Conservation (phyloP, 306 rosid genomes). For the Heteromeles arbutifolia region DNA sequence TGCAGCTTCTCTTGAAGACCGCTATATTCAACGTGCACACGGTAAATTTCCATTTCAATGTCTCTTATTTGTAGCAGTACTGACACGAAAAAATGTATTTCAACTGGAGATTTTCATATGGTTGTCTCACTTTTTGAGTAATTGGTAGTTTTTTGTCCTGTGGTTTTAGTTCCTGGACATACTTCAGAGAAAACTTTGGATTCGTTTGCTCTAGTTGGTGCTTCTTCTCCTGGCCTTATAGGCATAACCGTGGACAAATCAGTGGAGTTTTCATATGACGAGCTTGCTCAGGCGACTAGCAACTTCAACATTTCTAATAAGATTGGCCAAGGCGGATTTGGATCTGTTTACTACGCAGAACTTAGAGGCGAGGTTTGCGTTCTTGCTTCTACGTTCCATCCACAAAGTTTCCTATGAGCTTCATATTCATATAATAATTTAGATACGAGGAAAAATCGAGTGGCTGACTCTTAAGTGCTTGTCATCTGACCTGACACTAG, state of each 20-base stretch:
- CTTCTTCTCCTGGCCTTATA: constrained; percentile 34
- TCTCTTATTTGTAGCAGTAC: not conserved
- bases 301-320: constrained; percentile 38
- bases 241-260: constrained; percentile 68
- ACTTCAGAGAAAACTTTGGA: constrained; percentile 33
- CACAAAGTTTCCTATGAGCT: not conserved
- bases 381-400: not conserved
- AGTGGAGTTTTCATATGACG: constrained; percentile 70
- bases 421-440: not conserved
- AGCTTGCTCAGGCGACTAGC: constrained; percentile 59
- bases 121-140: not conserved
- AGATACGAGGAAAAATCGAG: not conserved
- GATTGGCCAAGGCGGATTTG: constrained; percentile 80
- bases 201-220: constrained; percentile 11
- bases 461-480: not conserved
- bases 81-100: not conserved
- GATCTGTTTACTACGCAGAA: constrained; percentile 60
- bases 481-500: not conserved
- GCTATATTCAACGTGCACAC: constrained; percentile 22
- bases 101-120: not conserved
- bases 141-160: not conserved
- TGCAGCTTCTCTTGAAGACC: constrained; percentile 21
- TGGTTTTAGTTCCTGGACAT: constrained; percentile 40
- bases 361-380: constrained; percentile 63
- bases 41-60: constrained; percentile 6